Evolutionary conservation across 208 protist species (phyloP), one percentile per base, ranked within the genome.

Genomic region (Trichomonas vaginalis): DNA sequence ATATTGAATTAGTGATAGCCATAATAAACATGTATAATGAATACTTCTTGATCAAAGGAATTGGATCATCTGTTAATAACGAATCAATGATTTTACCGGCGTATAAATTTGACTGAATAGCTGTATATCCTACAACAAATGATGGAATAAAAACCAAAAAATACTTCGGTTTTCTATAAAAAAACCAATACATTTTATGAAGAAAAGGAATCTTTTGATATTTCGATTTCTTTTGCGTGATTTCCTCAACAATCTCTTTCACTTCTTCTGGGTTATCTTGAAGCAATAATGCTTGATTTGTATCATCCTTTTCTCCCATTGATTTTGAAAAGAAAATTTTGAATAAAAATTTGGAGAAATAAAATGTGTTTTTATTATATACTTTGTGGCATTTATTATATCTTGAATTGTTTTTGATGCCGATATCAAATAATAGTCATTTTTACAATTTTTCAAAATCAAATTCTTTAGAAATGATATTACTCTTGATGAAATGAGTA

Each of bases 61-160:
- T 32, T 35, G 39, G 39, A 23, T 88, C 17, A 9, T 88, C 82
- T 9, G 35, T 47, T 17, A n/a, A 35, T 48, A 88, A 48, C 15
- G 39, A 32, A 88, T 88, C 82, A 48, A 88, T 88, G 48, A 88
- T n/a, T 47, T 48, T 48, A 23, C 39, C 82, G 17, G 37, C 15
- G 8, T 32, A 88, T 15, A 47, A 35, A 47, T n/a, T 88, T 15
- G 35, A 45, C 37, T n/a, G 17, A 88, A 47, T 47, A 48, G 35
- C 0, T 0, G 40, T 48, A n/a, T 45, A 45, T 47, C 82, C 82
- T n/a, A n/a, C 17, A 32, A 88, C 6, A 47, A 45, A 88, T 45
- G 82, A 88, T 45, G 82, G 35, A n/a, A 88, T 88, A 48, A 88
- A 47, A 32, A 88, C 40, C n/a, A 88, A 47, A 88, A 88, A 88